Evolutionary conservation across 2,329 filamentous ascomycete species (phyloP), one percentile per base, ranked within the genome.

Genomic region (Phialophora verrucosa): DNA sequence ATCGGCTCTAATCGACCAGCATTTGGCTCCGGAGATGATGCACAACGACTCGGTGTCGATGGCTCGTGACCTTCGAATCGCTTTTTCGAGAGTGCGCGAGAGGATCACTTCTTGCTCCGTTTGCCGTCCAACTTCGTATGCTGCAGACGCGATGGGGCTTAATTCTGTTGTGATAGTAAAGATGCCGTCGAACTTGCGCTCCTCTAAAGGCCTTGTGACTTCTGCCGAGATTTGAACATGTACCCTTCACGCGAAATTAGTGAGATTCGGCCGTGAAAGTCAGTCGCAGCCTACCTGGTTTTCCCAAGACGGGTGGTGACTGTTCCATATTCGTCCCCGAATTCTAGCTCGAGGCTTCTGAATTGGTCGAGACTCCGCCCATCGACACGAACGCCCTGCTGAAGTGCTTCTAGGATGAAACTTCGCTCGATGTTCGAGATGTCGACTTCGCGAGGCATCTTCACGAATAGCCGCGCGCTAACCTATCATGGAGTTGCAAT

Each of bases 11-110:
- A 99, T 85, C 67, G 90, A 90, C 88, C 95, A 99, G 82, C 91
- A 95, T 78, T 96, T 97, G 67, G 91, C 85, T 7, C 92, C 93
- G 11, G 95, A 93, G 31, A 97, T 84, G 25, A 99, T 91, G 78
- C 95, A 99, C 53, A 99, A 85, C 3, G 93, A 97, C 80, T 99
- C 95, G 38, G 93, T 97, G 78, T 98, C 94, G 49, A 99, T 87
- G 6, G 95, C 94, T 72, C 91, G 91, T 1, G 93, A 97, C 67
- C 95, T 90, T 50, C 95, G 93, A 67, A 98, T 88, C 8, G 95
- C 94, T 81, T 97, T 97, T 78, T 99, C 95, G 23, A 99, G 88
- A 50, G 95, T 86, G 38, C 94, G 89, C 10, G 93, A 93, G 31
- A 98, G 87, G 50, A 97, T 86, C 2, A 93, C 85, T 80, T 98